phyloP scores from a whole-genome alignment of 2,329 filamentous ascomycete genomes.

The Trichocomaceae sp. region DNA sequence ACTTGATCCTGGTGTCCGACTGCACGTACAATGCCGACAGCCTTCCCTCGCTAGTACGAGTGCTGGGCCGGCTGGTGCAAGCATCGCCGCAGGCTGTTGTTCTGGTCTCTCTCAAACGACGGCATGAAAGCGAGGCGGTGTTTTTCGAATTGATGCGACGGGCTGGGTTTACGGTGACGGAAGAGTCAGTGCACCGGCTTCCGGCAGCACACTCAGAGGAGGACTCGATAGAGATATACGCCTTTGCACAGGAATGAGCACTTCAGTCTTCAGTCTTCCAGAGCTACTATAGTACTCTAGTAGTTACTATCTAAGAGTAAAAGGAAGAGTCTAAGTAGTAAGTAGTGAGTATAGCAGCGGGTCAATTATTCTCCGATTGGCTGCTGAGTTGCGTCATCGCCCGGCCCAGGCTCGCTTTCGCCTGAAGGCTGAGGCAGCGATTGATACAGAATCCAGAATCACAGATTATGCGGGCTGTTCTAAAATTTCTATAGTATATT shows the following conservation, averaged over 20 bases:
- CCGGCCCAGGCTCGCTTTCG: background rate
- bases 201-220: conserved; percentile 21
- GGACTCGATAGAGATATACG: conserved; percentile 13
- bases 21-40: conserved; percentile 69
- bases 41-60: conserved; percentile 55
- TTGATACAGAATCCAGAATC: background rate
- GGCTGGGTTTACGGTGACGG: conserved; percentile 28
- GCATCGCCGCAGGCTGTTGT: conserved; percentile 47
- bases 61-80: conserved; percentile 45
- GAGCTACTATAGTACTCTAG: no score
- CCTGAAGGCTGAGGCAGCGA: background rate
- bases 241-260: background rate
- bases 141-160: conserved; percentile 58
- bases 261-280: no score
- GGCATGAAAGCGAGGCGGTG: conserved; percentile 58
- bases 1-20: conserved; percentile 61
- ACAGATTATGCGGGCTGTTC: background rate
- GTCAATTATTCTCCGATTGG: background rate
- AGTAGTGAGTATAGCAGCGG: background rate
- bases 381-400: background rate
- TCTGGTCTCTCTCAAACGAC: conserved; percentile 59
- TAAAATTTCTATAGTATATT: no score
- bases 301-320: no score
- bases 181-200: conserved; percentile 29
- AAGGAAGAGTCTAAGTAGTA: no score